These are phyloP conservation scores for Amphichorda felina DNA, from an alignment of 2,329 filamentous ascomycete genomes.

Conservation along the genomic window DNA sequence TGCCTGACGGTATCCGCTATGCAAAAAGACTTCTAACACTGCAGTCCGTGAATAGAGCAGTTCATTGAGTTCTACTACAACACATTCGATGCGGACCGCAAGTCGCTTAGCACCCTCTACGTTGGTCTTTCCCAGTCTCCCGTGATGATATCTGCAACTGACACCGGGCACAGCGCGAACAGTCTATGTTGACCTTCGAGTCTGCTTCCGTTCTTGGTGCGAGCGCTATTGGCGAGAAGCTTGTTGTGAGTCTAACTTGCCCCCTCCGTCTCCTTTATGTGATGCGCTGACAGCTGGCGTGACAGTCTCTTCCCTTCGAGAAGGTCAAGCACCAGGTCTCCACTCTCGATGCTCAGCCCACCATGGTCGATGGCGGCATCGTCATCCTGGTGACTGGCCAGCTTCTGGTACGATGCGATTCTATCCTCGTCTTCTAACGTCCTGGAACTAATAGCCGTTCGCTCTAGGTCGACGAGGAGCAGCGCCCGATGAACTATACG, in stretches of 20 bases:
- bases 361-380: slow-evolving; percentile 51
- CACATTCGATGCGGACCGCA: slow-evolving; percentile 67
- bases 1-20: background rate
- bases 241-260: slow-evolving; percentile 45
- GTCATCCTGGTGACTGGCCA: slow-evolving; percentile 81
- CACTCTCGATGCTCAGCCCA: slow-evolving; percentile 77
- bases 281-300: background rate
- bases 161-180: slow-evolving; percentile 46
- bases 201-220: slow-evolving; percentile 52
- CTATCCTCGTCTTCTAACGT: no score
- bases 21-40: slow-evolving; percentile 2
- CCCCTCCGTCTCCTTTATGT: slow-evolving; percentile 3
- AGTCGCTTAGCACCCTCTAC: slow-evolving; percentile 59
- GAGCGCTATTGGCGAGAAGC: slow-evolving; percentile 63
- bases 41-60: slow-evolving; percentile 48
- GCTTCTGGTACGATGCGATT: slow-evolving; percentile 57
- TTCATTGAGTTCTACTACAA: slow-evolving; percentile 89
- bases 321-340: slow-evolving; percentile 68
- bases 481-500: slow-evolving; percentile 80
- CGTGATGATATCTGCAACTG: background rate
- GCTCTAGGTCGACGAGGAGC: slow-evolving; percentile 70
- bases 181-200: slow-evolving; percentile 95
- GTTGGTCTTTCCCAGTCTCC: slow-evolving; percentile 39
- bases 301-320: slow-evolving; percentile 64
- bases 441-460: background rate